Conservation (phyloP, 371 early-diverging fungal species). For the Apophysomyces variabilis region DNA sequence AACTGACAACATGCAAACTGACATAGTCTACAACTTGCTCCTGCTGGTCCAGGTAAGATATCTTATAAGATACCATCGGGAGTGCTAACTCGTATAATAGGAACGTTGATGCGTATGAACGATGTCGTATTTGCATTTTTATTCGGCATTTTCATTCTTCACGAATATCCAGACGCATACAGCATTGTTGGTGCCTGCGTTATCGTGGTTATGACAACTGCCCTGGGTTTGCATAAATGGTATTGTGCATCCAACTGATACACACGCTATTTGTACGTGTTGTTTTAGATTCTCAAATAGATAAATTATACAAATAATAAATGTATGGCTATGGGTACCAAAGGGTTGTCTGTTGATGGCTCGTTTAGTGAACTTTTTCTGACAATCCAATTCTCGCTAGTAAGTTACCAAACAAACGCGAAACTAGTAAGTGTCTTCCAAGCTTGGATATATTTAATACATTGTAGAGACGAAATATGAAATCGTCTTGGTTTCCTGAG, state of each 20-base stretch:
- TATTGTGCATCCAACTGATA: neutral
- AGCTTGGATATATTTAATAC: too few relatives aligned
- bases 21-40: slow-evolving; percentile 66
- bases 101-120: slow-evolving; percentile 71
- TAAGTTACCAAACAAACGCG: too few relatives aligned
- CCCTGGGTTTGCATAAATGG: slow-evolving; percentile 62
- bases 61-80: neutral
- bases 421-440: too few relatives aligned
- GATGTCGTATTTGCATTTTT: slow-evolving; percentile 82
- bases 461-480: too few relatives aligned
- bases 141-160: slow-evolving; percentile 70
- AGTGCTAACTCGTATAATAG: slow-evolving; percentile 3
- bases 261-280: neutral
- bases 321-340: too few relatives aligned
- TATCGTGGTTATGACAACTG: slow-evolving; percentile 65
- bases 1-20: neutral
- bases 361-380: too few relatives aligned
- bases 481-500: too few relatives aligned
- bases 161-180: slow-evolving; percentile 61
- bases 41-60: slow-evolving; percentile 63
- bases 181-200: slow-evolving; percentile 62
- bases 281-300: too few relatives aligned
- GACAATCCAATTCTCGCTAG: too few relatives aligned
- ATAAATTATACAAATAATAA: too few relatives aligned
- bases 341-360: too few relatives aligned